Conservation (phyloP, 768 basidiomycete species). For the Leccinum aurantiacum region DNA sequence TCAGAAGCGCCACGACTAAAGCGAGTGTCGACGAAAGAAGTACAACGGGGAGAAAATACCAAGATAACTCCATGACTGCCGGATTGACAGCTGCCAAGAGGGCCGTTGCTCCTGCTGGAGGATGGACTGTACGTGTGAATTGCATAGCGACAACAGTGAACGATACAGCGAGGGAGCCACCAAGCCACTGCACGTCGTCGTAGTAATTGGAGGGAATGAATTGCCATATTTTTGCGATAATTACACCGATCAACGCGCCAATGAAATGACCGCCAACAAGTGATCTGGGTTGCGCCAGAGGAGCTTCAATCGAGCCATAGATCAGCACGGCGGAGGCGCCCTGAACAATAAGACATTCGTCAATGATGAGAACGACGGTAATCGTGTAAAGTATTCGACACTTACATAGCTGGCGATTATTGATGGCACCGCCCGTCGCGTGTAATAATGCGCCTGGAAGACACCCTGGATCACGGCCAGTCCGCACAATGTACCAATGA, state of each 20-base stretch:
- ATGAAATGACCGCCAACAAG: conserved; percentile 45
- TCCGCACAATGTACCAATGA: conserved; percentile 51
- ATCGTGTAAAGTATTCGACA: not conserved
- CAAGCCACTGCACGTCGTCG: conserved; percentile 45
- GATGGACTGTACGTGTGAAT: conserved; percentile 51
- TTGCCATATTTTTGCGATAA: conserved; percentile 51
- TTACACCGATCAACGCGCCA: conserved; percentile 46
- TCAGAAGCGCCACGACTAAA: conserved; percentile 39
- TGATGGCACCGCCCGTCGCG: conserved; percentile 36
- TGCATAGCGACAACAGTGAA: conserved; percentile 49
- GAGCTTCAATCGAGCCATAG: conserved; percentile 52
- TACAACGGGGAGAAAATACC: conserved; percentile 55
- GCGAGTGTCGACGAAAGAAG: conserved; percentile 45
- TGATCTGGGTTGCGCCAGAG: conserved; percentile 54
- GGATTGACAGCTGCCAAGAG: conserved; percentile 47
- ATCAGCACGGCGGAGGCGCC: conserved; percentile 58
- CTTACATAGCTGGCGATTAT: conserved; percentile 25
- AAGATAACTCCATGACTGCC: conserved; percentile 44
- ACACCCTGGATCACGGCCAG: conserved; percentile 50
- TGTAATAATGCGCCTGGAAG: conserved; percentile 51
- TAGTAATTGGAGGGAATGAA: conserved; percentile 46
- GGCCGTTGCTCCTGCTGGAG: conserved; percentile 60
- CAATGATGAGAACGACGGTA: not conserved
- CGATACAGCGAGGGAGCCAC: conserved; percentile 40
- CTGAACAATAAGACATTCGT: conserved; percentile 28